Percentiles rank a stretch among this genome's conserved stretches.
phyloP scores from a whole-genome alignment of 116 monocot species.

The Thalassia testudinum region DNA sequence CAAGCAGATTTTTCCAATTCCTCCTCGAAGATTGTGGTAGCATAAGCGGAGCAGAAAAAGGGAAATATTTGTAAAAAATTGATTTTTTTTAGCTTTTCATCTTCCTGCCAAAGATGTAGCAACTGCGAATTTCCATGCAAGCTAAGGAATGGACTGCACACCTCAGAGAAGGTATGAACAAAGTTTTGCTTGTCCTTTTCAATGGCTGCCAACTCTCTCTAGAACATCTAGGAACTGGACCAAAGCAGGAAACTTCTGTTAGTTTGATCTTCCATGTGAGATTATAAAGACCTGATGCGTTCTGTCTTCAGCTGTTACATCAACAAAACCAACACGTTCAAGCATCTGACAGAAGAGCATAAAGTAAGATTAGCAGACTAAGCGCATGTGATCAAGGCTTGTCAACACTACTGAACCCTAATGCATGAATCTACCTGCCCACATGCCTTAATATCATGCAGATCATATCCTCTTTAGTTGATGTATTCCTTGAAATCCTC shows the following conservation, averaged over 20 bases:
- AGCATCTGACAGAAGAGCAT: slow-evolving; percentile 43
- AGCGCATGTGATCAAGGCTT: not conserved
- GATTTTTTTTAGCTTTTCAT: no score
- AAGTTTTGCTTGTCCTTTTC: slow-evolving; percentile 62
- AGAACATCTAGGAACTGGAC: slow-evolving; percentile 66
- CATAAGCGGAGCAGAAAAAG: no score
- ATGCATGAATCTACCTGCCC: slow-evolving; percentile 34
- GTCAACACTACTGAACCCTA: no score
- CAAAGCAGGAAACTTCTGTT: not conserved
- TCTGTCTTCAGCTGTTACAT: slow-evolving; percentile 78
- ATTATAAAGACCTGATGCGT: slow-evolving; percentile 56
- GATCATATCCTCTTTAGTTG: slow-evolving; percentile 82
- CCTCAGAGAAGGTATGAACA: slow-evolving; percentile 68
- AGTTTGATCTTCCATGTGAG: not conserved
- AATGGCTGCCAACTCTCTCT: slow-evolving; percentile 54
- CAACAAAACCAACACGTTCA: slow-evolving; percentile 60
- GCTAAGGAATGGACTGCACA: no score
- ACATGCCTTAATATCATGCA: slow-evolving; percentile 73
- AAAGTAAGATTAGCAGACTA: not conserved
- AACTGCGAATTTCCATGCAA: no score
- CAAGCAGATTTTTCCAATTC: no score
- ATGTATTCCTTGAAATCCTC: slow-evolving; percentile 70
- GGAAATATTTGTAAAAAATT: no score
- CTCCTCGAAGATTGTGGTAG: no score
- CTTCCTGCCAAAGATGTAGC: no score